Base-by-base conservation (phyloP, 495 filamentous ascomycete genomes). In the Aspergillus taichungensis region DNA sequence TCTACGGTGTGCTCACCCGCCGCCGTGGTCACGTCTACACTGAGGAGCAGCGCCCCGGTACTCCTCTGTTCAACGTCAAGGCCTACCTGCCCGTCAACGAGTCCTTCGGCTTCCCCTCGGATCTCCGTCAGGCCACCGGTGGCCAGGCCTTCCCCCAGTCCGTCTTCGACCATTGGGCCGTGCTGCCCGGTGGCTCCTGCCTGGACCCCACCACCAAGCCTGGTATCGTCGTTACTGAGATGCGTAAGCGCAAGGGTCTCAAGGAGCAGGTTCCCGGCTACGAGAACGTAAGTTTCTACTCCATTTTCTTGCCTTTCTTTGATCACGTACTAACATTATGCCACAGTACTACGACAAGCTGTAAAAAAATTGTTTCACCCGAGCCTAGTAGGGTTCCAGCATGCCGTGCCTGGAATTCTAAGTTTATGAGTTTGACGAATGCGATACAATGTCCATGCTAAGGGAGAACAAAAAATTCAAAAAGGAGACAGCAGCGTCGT, bases 231-330 rank as follows among this genome's bases (percentile, higher is more conserved):
- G 87, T 96, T 53, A 72, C 75, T 66, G 79, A 82, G 42, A 95
- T 91, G 85, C 87, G 92, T 59, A 95, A 95, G 83, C 84, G 92
- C 73, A 99, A 99, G 84, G 94, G 91, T 84, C 74, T 99, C 79
- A 99, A 99, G 87, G 75, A 82, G 61, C 77, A 87, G 52, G 85
- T 95, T 61, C 90, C 90, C 51, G 83, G 82, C 64, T 79, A 85
- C 73, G 86, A 85, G 55, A 92, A 95, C 77, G 88, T 95, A 84
- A 89, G 88, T 86, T 46, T 44, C 12, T 38, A 46, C 32, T 18
- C 35, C 6, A 13, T 27, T 8, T 0, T 18, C 6, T n/a, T 18
- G 27, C 14, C 33, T 7, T 1, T 24, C 18, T 4, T 31, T n/a
- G 42, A n/a, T 40, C 34, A 42, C 9, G 54, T 64, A 51, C 82